These are phyloP conservation scores for Spergularia azorica DNA, from an alignment of 179 eudicot genomes.

Conservation along the genomic window DNA sequence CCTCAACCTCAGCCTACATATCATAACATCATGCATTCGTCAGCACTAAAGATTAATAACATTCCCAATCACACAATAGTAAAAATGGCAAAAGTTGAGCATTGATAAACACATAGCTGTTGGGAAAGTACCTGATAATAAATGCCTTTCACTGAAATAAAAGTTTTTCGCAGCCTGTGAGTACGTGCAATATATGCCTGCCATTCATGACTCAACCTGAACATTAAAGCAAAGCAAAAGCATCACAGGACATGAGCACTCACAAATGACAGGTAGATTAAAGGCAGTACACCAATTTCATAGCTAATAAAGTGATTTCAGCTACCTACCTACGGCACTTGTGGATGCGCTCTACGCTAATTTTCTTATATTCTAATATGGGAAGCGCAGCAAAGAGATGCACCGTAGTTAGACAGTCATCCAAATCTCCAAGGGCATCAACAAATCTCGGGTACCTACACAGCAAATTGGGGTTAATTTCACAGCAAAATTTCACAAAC, in stretches of 20 bases:
- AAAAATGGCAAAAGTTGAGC: background rate
- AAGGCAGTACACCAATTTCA: background rate
- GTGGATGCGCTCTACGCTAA: constrained; percentile 71
- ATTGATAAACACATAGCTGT: background rate
- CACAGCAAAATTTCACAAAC: background rate
- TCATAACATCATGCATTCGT: background rate
- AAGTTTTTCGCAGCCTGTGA: constrained; percentile 83
- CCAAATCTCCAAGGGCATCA: constrained; percentile 90
- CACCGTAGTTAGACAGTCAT: constrained; percentile 86
- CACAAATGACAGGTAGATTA: background rate
- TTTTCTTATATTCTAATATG: constrained; percentile 71
- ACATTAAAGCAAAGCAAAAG: constrained; percentile 14
- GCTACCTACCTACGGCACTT: constrained; percentile 72
- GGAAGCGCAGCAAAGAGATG: constrained; percentile 95
- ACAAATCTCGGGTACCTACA: constrained; percentile 83
- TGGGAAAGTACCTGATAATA: constrained; percentile 68
- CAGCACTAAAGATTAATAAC: background rate
- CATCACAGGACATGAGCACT: background rate
- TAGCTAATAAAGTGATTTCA: constrained; percentile 5
- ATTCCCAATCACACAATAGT: background rate
- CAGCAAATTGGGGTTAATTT: background rate
- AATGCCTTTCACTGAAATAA: constrained; percentile 92
- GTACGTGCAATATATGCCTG: constrained; percentile 84
- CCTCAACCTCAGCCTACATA: constrained; percentile 76
- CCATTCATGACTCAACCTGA: constrained; percentile 95